These are phyloP conservation scores for Aspergillus funiculosus DNA, from an alignment of 495 filamentous ascomycete genomes.

Conservation along the genomic window DNA sequence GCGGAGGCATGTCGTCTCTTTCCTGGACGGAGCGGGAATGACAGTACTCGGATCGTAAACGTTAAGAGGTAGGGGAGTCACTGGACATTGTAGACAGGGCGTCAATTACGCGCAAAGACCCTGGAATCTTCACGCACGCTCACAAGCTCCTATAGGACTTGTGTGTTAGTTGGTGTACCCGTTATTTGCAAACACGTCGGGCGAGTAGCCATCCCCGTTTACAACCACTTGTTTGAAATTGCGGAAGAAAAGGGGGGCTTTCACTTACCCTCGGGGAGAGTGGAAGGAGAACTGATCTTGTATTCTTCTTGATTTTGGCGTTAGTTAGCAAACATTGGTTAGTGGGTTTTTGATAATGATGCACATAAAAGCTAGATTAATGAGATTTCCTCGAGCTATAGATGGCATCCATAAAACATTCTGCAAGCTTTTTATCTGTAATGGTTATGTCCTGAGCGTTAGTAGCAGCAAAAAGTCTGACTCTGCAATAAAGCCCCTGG, in stretches of 20 bases:
- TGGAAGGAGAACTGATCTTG: conserved; percentile 6
- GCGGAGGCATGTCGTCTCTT: conserved; percentile 8
- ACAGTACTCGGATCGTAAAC: conserved; percentile 19
- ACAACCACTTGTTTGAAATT: conserved; percentile 3
- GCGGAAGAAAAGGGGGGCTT: neutral
- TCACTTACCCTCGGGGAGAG: conserved; percentile 7
- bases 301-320: conserved; percentile 13
- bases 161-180: conserved; percentile 9
- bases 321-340: conserved; percentile 16
- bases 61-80: conserved; percentile 15
- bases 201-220: conserved; percentile 1
- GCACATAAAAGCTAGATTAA: conserved; percentile 21
- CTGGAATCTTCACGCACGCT: conserved; percentile 8
- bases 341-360: conserved; percentile 3
- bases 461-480: neutral
- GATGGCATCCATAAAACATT: neutral
- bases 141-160: conserved; percentile 13
- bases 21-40: conserved; percentile 16
- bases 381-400: conserved; percentile 10
- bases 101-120: conserved; percentile 10
- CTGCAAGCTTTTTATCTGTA: neutral
- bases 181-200: conserved; percentile 2
- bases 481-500: neutral
- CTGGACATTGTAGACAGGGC: conserved; percentile 16
- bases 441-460: neutral